Percentiles rank a stretch among this genome's conserved stretches.
Evolutionary conservation across 2,329 filamentous ascomycete genomes (phyloP).

Genomic region (Albophoma yamanashiensis): DNA sequence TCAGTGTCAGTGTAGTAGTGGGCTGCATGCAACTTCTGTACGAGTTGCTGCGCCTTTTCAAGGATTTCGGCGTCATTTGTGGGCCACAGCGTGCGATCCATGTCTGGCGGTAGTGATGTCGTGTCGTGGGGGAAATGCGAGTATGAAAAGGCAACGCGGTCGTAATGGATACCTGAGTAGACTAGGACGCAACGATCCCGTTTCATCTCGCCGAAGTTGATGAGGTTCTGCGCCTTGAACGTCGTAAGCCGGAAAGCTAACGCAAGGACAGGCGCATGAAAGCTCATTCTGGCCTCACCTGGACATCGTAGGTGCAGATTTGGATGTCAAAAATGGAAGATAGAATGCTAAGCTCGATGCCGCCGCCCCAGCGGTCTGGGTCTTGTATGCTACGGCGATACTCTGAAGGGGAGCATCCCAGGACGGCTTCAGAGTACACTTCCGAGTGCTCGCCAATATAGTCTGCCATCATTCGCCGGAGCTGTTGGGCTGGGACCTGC

Average conservation of each 20-base stretch:
- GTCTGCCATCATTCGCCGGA: slow-evolving; percentile 68
- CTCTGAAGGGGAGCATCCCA: slow-evolving; percentile 60
- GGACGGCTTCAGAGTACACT: slow-evolving; percentile 63
- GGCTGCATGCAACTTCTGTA: slow-evolving; percentile 51
- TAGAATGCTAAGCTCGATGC: slow-evolving; percentile 79
- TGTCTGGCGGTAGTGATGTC: slow-evolving; percentile 54
- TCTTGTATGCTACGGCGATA: slow-evolving; percentile 78
- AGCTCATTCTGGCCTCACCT: slow-evolving; percentile 20
- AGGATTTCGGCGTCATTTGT: slow-evolving; percentile 55
- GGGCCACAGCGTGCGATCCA: slow-evolving; percentile 56
- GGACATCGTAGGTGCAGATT: slow-evolving; percentile 75
- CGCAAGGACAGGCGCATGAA: background rate
- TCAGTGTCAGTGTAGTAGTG: slow-evolving; percentile 88
- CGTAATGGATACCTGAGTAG: slow-evolving; percentile 91
- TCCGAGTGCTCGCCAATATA: slow-evolving; percentile 65
- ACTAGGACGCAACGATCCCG: slow-evolving; percentile 65
- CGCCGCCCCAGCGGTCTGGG: slow-evolving; percentile 80
- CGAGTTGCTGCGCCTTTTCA: slow-evolving; percentile 53
- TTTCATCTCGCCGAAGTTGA: slow-evolving; percentile 66
- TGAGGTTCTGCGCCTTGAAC: slow-evolving; percentile 20
- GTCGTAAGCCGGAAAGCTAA: background rate
- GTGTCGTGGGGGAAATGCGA: slow-evolving; percentile 44
- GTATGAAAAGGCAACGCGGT: slow-evolving; percentile 69
- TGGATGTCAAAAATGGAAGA: slow-evolving; percentile 78
- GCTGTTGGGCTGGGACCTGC: slow-evolving; percentile 34